Percentiles rank a stretch among this genome's conserved stretches.
Evolutionary conservation across 805 yeast species (phyloP).

Genomic region (Vanderwaltozyma verrucispora): DNA sequence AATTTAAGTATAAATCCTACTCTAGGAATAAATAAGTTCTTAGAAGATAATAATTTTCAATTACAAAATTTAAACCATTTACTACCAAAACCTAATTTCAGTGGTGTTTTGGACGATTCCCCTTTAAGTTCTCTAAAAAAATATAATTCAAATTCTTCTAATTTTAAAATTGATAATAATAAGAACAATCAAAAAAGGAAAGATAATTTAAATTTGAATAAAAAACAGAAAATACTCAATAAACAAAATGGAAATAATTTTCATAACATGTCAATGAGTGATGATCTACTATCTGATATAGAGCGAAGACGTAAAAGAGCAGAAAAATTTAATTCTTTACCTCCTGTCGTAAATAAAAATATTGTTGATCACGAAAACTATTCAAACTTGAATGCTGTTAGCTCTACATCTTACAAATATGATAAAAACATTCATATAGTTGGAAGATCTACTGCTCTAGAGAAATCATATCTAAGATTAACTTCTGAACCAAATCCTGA

Average conservation of each 20-base stretch:
- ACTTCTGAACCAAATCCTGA: constrained; percentile 90
- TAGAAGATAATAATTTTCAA: too few species aligned
- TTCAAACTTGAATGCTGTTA: constrained; percentile 22
- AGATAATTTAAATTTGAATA: background rate
- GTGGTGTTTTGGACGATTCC: background rate
- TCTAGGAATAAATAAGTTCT: too few species aligned
- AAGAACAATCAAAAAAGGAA: background rate
- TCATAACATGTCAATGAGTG: background rate
- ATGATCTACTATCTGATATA: constrained; percentile 11
- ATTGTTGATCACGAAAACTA: constrained; percentile 15
- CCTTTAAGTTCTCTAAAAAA: background rate
- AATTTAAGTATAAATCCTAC: too few species aligned
- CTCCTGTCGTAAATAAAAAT: background rate
- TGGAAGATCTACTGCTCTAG: constrained; percentile 59
- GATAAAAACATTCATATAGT: constrained; percentile 34
- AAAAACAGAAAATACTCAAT: too few species aligned
- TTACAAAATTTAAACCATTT: too few species aligned
- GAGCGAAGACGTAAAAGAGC: constrained; percentile 28
- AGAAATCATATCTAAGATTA: constrained; percentile 70
- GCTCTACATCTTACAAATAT: constrained; percentile 23
- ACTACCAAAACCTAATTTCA: background rate
- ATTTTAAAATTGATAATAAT: background rate
- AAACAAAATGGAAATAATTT: too few species aligned
- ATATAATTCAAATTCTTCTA: too few species aligned
- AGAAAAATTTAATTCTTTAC: constrained; percentile 25